These are phyloP conservation scores for Ascochyta pisi DNA, from an alignment of 2,329 filamentous ascomycete genomes.

Conservation along the genomic window DNA sequence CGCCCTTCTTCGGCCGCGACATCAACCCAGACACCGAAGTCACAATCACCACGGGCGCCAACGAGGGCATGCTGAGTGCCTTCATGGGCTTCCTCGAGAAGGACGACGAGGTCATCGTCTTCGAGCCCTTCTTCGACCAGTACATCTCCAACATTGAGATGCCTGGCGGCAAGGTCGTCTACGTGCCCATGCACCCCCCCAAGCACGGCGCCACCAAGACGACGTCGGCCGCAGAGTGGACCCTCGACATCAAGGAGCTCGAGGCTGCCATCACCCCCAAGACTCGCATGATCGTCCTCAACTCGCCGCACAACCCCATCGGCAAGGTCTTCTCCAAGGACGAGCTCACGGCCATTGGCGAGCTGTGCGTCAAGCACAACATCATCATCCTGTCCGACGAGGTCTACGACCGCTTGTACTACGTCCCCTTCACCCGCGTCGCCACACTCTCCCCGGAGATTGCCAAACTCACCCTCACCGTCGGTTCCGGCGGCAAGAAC, in stretches of 20 bases:
- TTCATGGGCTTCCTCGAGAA: conserved; percentile 98
- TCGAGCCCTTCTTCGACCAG: conserved; percentile 99
- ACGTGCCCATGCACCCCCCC: conserved; percentile 93
- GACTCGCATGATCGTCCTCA: conserved; percentile 96
- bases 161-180: conserved; percentile 92
- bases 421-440: conserved; percentile 92
- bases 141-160: conserved; percentile 99
- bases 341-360: conserved; percentile 84
- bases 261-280: conserved; percentile 80
- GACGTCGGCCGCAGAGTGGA: conserved; percentile 87
- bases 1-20: conserved; percentile 81
- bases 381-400: conserved; percentile 80
- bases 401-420: conserved; percentile 92
- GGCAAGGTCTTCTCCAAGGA: conserved; percentile 90
- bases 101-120: conserved; percentile 95
- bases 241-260: conserved; percentile 81
- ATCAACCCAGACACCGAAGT: conserved; percentile 91
- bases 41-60: conserved; percentile 90
- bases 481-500: conserved; percentile 96
- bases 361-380: conserved; percentile 89
- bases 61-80: conserved; percentile 91
- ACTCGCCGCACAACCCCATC: conserved; percentile 91
- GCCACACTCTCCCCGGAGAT: conserved; percentile 91
- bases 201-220: conserved; percentile 78
- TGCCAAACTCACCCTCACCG: conserved; percentile 85